These are phyloP conservation scores for Candolleomyces aberdarensis DNA, from an alignment of 768 basidiomycete species.

Conservation along the genomic window DNA sequence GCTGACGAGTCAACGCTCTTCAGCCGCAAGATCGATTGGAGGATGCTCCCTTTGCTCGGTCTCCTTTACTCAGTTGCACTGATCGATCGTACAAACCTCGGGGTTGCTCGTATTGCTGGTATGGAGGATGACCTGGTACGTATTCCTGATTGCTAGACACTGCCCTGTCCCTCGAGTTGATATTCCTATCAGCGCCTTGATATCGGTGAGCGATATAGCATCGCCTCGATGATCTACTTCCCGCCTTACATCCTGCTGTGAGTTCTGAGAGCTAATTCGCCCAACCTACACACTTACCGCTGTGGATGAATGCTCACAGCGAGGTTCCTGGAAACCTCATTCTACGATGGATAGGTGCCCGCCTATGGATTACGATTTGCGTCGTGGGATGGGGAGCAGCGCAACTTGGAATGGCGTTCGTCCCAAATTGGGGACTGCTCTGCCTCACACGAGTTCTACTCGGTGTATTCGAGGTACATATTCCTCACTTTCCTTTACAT, in stretches of 20 bases:
- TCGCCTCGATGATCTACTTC: slow-evolving; percentile 31
- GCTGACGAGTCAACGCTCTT: no score
- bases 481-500: slow-evolving; percentile 28
- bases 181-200: slow-evolving; percentile 19
- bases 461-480: slow-evolving; percentile 29
- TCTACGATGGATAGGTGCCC: slow-evolving; percentile 38
- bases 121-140: slow-evolving; percentile 32
- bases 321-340: slow-evolving; percentile 45
- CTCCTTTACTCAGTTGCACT: slow-evolving; percentile 30
- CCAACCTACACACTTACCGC: slow-evolving; percentile 1
- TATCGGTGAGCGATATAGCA: slow-evolving; percentile 29
- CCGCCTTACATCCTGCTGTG: slow-evolving; percentile 33
- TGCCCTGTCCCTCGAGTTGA: not conserved
- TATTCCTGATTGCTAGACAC: not conserved
- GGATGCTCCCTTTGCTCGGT: slow-evolving; percentile 30
- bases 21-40: slow-evolving; percentile 30
- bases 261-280: slow-evolving; percentile 4
- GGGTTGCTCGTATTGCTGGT: slow-evolving; percentile 32
- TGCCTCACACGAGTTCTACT: slow-evolving; percentile 20
- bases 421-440: slow-evolving; percentile 22
- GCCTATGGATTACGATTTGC: slow-evolving; percentile 24
- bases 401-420: slow-evolving; percentile 31
- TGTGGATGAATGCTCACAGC: slow-evolving; percentile 16
- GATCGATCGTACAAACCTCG: slow-evolving; percentile 35
- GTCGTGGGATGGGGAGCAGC: slow-evolving; percentile 27